phyloP scores from a whole-genome alignment of 805 yeast genomes.

The Metschnikowia bowlesiae region DNA sequence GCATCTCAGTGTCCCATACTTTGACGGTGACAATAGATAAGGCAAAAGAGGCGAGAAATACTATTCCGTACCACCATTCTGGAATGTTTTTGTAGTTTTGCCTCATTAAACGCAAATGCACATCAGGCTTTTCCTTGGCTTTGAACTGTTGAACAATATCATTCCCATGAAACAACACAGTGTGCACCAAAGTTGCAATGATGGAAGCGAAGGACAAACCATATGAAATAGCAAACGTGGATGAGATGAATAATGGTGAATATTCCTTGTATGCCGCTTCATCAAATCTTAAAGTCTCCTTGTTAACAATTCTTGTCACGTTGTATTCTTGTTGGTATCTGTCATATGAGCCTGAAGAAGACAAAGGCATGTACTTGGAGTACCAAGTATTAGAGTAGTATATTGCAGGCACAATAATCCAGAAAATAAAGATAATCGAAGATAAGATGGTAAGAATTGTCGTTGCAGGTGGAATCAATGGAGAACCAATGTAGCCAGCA shows the following conservation, averaged over 20 bases:
- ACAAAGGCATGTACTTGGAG: slow-evolving; percentile 56
- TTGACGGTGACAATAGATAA: slow-evolving; percentile 35
- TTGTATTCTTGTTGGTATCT: slow-evolving; percentile 48
- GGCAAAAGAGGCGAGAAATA: slow-evolving; percentile 30
- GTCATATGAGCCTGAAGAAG: slow-evolving; percentile 47
- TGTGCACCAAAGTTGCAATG: slow-evolving; percentile 56
- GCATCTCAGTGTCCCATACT: slow-evolving; percentile 41
- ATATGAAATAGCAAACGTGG: slow-evolving; percentile 56
- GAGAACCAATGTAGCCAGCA: slow-evolving; percentile 54
- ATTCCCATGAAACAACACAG: slow-evolving; percentile 51
- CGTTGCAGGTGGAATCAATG: slow-evolving; percentile 59
- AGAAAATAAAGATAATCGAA: slow-evolving; percentile 35
- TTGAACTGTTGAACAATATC: slow-evolving; percentile 39
- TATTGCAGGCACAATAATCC: slow-evolving; percentile 51
- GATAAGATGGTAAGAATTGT: slow-evolving; percentile 43
- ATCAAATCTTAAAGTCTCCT: slow-evolving; percentile 37
- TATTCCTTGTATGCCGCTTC: slow-evolving; percentile 47
- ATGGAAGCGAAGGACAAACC: slow-evolving; percentile 59
- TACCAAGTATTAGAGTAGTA: slow-evolving; percentile 56
- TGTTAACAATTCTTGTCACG: slow-evolving; percentile 45
- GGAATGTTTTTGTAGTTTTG: slow-evolving; percentile 36
- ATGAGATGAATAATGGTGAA: slow-evolving; percentile 60
- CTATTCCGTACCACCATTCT: slow-evolving; percentile 40
- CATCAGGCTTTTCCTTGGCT: slow-evolving; percentile 31
- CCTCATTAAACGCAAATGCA: slow-evolving; percentile 54